Percentiles rank a stretch among this genome's conserved stretches.
These are phyloP conservation scores for Candida pini DNA, from an alignment of 805 yeast genomes.

Conservation along the genomic window DNA sequence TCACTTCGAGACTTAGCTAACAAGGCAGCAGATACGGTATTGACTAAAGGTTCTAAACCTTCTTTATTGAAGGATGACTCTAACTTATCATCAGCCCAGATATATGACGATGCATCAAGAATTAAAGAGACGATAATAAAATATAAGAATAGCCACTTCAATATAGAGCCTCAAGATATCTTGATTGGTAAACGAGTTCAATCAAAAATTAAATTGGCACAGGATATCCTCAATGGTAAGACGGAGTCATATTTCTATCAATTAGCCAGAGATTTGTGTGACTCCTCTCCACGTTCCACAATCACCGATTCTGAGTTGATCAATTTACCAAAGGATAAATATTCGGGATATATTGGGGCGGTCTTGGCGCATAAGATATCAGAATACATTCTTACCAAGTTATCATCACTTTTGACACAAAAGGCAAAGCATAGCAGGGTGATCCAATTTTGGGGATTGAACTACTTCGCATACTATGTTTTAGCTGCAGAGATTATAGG, in stretches of 20 bases:
- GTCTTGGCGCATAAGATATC: constrained; percentile 51
- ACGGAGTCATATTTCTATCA: constrained; percentile 44
- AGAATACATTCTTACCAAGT: constrained; percentile 32
- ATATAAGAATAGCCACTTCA: constrained; percentile 15
- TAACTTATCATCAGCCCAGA: constrained; percentile 1
- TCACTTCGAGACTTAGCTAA: constrained; percentile 14
- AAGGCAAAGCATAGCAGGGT: constrained; percentile 34
- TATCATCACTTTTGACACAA: constrained; percentile 25
- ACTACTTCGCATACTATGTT: constrained; percentile 51
- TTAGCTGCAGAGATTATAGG: constrained; percentile 59
- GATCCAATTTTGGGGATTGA: constrained; percentile 55
- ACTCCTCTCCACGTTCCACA: constrained; percentile 34
- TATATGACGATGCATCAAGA: constrained; percentile 14
- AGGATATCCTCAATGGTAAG: constrained; percentile 33
- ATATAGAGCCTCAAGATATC: constrained; percentile 6
- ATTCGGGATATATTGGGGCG: constrained; percentile 60
- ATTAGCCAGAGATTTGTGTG: constrained; percentile 38
- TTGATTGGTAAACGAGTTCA: constrained; percentile 6
- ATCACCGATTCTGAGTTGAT: constrained; percentile 44
- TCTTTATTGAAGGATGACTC: constrained; percentile 1
- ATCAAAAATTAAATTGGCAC: constrained; percentile 5
- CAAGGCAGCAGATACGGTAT: constrained; percentile 10
- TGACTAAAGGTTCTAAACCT: background rate
- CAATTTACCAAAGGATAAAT: constrained; percentile 38
- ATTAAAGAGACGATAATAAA: constrained; percentile 10